A percentile compares a stretch with the other conserved stretches of the same genome.
Evolutionary conservation across 2,329 filamentous ascomycete genomes (phyloP).

Genomic region (Botrytis fabae): DNA sequence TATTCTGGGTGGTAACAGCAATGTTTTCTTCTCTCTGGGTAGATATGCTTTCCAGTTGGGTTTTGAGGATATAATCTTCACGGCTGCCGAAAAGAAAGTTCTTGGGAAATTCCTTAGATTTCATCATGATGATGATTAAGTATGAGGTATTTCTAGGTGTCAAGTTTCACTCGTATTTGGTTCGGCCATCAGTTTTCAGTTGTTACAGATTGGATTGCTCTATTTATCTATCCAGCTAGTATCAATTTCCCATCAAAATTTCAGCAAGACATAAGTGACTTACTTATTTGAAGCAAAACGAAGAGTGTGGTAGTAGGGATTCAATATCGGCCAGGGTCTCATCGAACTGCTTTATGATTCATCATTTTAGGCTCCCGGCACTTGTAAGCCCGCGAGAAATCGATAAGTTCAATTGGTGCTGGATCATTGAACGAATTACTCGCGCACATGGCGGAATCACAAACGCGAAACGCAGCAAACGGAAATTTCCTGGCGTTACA

Average conservation of each 20-base stretch:
- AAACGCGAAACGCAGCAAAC: background rate
- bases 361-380: background rate
- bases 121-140: background rate
- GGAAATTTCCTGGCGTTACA: background rate
- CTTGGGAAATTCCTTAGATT: background rate
- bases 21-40: background rate
- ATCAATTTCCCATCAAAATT: background rate
- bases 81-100: conserved; percentile 5
- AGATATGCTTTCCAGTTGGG: background rate
- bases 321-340: background rate
- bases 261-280: background rate
- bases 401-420: background rate
- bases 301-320: background rate
- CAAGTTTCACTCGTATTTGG: background rate
- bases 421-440: background rate
- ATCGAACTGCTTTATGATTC: background rate
- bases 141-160: background rate
- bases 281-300: background rate
- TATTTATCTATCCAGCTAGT: background rate
- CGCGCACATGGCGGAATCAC: background rate
- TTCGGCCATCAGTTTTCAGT: background rate
- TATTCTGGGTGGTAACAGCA: background rate
- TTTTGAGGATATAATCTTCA: conserved; percentile 5
- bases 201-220: background rate
- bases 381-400: background rate